phyloP scores from a whole-genome alignment of 2,329 filamentous ascomycete genomes.

The Cylindrodendrum hubeiense region DNA sequence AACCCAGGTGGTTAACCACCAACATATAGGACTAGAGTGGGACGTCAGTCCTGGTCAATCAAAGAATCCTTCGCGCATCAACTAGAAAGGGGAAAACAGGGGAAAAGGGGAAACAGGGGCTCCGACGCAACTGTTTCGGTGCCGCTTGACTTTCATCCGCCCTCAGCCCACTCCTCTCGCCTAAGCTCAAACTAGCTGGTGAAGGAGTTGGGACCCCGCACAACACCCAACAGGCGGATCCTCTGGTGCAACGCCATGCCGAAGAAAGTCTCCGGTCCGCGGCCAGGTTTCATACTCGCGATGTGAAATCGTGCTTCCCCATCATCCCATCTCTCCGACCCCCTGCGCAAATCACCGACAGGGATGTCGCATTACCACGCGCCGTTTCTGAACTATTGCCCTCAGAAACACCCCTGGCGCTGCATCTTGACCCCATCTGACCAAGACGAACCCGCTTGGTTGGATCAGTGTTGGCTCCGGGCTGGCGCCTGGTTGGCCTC shows the following conservation, averaged over 20 bases:
- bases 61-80: constrained; percentile 13
- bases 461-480: not conserved
- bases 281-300: not conserved
- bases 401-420: not conserved
- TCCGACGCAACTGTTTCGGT: constrained; percentile 15
- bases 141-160: constrained; percentile 8
- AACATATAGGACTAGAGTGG: constrained; percentile 1
- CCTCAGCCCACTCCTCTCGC: constrained; percentile 8
- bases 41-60: constrained; percentile 6
- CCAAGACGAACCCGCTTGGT: not conserved
- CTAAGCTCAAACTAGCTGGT: constrained; percentile 11
- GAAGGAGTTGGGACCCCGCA: constrained; percentile 8
- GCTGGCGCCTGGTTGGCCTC: no score
- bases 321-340: constrained; percentile 7
- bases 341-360: constrained; percentile 6
- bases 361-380: not conserved
- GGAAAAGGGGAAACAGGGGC: constrained; percentile 1
- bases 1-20: not conserved
- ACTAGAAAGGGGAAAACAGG: constrained; percentile 7
- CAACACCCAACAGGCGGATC: not conserved
- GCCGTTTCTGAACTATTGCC: not conserved
- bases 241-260: not conserved
- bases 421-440: not conserved
- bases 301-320: constrained; percentile 1
- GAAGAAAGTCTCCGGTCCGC: not conserved